Conservation (phyloP, 2,329 filamentous ascomycete genomes). For the Fusarium sp. region DNA sequence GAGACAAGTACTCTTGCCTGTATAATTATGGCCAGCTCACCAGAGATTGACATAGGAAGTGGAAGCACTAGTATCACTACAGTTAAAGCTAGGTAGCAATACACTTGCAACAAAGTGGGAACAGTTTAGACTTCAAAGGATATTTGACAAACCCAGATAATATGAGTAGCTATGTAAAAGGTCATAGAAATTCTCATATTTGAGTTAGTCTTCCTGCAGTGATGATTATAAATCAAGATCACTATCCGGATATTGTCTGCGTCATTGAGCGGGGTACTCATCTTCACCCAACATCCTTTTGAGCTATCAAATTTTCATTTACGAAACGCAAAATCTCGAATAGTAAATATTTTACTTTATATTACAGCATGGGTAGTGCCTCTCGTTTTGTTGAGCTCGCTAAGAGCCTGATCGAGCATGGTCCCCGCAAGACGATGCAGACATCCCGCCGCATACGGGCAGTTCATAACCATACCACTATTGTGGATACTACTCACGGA, state of each 20-base stretch:
- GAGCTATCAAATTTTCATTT: background rate
- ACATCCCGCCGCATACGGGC: conserved; percentile 48
- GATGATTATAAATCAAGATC: conserved; percentile 31
- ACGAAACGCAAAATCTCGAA: background rate
- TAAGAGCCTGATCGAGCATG: conserved; percentile 21
- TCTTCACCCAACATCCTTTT: background rate
- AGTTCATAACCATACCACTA: conserved; percentile 44
- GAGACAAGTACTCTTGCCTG: fast-evolving
- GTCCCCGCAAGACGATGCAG: conserved; percentile 24
- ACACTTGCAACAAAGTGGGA: background rate
- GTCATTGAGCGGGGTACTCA: conserved; percentile 35
- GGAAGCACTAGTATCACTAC: background rate
- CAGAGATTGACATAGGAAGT: background rate
- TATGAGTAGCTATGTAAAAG: background rate
- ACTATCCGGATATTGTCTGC: background rate
- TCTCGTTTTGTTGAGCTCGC: conserved; percentile 7
- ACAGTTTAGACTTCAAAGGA: too few relatives aligned
- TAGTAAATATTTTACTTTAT: background rate
- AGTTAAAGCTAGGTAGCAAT: background rate
- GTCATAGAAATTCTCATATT: background rate
- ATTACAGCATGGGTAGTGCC: background rate
- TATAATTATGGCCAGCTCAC: background rate
- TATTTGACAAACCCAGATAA: background rate
- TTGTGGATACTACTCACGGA: conserved; percentile 51
- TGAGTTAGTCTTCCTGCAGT: background rate